Evolutionary conservation across 495 filamentous ascomycete genomes (phyloP), one percentile per base, ranked within the genome.

Genomic region (Parachaetomium inaequale): DNA sequence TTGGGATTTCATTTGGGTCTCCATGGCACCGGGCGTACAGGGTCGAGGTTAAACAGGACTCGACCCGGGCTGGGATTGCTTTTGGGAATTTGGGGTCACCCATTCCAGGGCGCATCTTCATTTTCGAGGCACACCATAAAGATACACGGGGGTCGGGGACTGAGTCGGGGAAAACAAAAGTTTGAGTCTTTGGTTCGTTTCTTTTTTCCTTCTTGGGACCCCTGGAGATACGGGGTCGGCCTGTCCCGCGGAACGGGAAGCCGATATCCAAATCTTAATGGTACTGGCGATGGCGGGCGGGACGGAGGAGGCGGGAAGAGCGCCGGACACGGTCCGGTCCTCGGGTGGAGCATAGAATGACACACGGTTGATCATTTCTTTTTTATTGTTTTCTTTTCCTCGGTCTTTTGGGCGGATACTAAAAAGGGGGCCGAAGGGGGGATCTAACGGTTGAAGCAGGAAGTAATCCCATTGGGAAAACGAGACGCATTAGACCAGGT

Each of bases 1-100:
- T 51, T 54, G 42, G 63, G 47, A 59, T 68, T 63, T 70, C 56
- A 60, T 69, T 68, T 66, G 26, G 52, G 57, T 61, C 53, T 64
- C 31, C 31, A 43, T 57, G 17, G 56, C 56, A 42, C 50, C 45
- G 43, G 60, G 47, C 58, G 58, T 58, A 54, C 42, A 32, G 58
- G 57, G 55, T 59, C 42, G 66, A 67, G 63, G 69, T 34, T 58
- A 62, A 67, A 70, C 67, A 66, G 67, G 55, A 65, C 65, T 66
- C 63, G 45, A 31, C 63, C 26, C 50, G 50, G 58, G 29, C 15
- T 19, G 51, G 53, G 40, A 64, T 47, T 57, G 45, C 15, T 43
- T 62, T 47, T 49, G 34, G 62, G 55, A 49, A 53, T 63, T 54
- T 61, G 57, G 58, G n/a, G 63, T 47, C n/a, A 38, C 34, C 40